Evolutionary conservation across 352 stramenopile genomes (phyloP), one percentile per base, ranked within the genome.

Genomic region (Peronosclerospora sorghi): DNA sequence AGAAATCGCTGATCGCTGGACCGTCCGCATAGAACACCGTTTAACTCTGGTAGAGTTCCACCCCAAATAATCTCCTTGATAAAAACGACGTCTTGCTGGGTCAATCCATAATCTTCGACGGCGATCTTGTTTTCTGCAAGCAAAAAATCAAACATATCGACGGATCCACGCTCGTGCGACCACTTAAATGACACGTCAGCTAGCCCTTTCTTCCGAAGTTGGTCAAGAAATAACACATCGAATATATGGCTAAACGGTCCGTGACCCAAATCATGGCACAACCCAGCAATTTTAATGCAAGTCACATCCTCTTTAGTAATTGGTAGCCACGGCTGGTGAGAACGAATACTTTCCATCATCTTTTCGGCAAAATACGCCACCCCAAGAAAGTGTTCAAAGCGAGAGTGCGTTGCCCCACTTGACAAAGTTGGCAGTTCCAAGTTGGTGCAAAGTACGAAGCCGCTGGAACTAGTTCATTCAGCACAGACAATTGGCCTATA

Each of bases 391-490:
- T 90, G 78, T 56, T 88, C 78, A 34, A 90, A 90, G 4, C 78
- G 64, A 8, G 73, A 78, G 41, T 90, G 78, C 2, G 78, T 88
- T 29, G 71, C 78, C 19, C 73, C 73, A 35, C 86, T 84, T 43
- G 87, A 97, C 86, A 28, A 74, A 86, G 21, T 86, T 63, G 9
- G 83, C 71, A 13, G 79, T 80, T 2, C 94, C 95, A 19, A 98
- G 73, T 62, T 99, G 95, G 27, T 96, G 88, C 27, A 99, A 63
- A 19, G 84, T 72, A n/a, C 91, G 76, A 5, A 99, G 73, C 2
- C 95, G 71, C 42, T 99, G 91, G 45, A 95, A 96, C 76, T 96
- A 45, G 1, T 50, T 20, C 0, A 41, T 32, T 7, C 42, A 42
- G 2, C 37, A 30, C n/a, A 26, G 28, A 23, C 14, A 20, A 10